Conservation (phyloP, 208 protist genomes). For the Crithidia bombi region DNA sequence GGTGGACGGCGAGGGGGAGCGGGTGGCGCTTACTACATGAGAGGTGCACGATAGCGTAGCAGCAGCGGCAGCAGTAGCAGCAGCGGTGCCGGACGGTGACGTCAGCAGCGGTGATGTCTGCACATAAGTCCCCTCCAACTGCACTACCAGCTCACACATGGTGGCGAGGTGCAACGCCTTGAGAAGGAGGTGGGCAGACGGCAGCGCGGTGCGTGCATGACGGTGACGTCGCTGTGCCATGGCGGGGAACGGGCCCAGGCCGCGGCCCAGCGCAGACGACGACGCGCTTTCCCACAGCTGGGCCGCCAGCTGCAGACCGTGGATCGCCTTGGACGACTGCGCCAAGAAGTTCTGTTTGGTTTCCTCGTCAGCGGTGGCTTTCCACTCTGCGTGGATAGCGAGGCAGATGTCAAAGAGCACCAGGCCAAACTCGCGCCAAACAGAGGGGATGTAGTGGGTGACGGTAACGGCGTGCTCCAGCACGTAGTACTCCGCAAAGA, state of each 20-base stretch:
- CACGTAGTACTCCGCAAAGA: conserved; percentile 84
- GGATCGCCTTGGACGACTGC: conserved; percentile 83
- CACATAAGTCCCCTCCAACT: conserved; percentile 18
- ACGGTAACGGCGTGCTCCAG: conserved; percentile 77
- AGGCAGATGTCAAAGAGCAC: conserved; percentile 87
- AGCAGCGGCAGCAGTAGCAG: conserved; percentile 2
- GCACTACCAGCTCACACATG: conserved; percentile 48
- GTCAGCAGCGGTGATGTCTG: conserved; percentile 3
- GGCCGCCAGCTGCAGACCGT: conserved; percentile 74
- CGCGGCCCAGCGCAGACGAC: conserved; percentile 44
- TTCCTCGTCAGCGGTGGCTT: conserved; percentile 56
- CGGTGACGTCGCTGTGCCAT: conserved; percentile 57
- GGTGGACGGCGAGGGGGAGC: conserved; percentile 5
- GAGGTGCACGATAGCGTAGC: not conserved
- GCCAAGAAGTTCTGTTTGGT: conserved; percentile 81
- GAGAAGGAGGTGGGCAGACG: conserved; percentile 66
- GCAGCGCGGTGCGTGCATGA: conserved; percentile 72
- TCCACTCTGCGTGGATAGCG: conserved; percentile 85
- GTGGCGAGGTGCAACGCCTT: conserved; percentile 81
- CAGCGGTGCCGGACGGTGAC: not conserved
- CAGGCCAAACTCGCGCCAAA: conserved; percentile 88
- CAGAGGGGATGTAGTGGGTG: conserved; percentile 52
- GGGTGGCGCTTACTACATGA: not conserved
- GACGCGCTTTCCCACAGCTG: conserved; percentile 75
- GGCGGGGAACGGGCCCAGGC: conserved; percentile 72